A percentile compares a stretch with the other conserved stretches of the same genome.
These are phyloP conservation scores for Colletotrichum aenigma DNA, from an alignment of 2,329 filamentous ascomycete genomes.

Conservation along the genomic window DNA sequence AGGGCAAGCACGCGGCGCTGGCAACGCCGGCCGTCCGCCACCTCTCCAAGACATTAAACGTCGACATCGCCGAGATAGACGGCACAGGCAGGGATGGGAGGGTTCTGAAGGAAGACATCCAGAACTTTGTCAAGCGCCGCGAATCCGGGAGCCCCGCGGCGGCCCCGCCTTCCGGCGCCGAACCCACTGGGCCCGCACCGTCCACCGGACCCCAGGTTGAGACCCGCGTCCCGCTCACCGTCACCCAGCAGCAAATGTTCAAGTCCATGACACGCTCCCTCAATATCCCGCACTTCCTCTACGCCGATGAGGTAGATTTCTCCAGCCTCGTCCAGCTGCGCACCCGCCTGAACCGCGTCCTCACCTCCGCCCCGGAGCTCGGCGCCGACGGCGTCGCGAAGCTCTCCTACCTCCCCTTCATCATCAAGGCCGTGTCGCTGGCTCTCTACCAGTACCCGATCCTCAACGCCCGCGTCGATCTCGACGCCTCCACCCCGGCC, in stretches of 20 bases:
- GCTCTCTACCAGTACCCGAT: slow-evolving; percentile 82
- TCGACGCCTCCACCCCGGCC: slow-evolving; percentile 40
- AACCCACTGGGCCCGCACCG: slow-evolving; percentile 31
- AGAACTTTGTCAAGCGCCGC: slow-evolving; percentile 67
- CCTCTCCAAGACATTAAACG: slow-evolving; percentile 76
- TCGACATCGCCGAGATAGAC: slow-evolving; percentile 78
- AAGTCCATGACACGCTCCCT: slow-evolving; percentile 95
- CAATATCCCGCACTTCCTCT: slow-evolving; percentile 92
- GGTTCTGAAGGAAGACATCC: slow-evolving; percentile 91
- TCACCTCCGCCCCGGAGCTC: slow-evolving; percentile 53
- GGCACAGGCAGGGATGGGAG: slow-evolving; percentile 92
- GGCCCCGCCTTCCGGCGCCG: slow-evolving; percentile 26
- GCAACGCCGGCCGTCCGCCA: slow-evolving; percentile 94
- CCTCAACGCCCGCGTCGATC: slow-evolving; percentile 85
- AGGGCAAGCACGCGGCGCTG: slow-evolving; percentile 72
- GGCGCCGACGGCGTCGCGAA: slow-evolving; percentile 55
- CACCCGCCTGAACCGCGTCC: slow-evolving; percentile 72
- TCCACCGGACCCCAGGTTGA: slow-evolving; percentile 65
- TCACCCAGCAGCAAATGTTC: slow-evolving; percentile 92
- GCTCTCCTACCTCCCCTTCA: slow-evolving; percentile 90
- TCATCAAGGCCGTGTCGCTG: slow-evolving; percentile 93
- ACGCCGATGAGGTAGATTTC: slow-evolving; percentile 88
- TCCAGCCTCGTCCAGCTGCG: slow-evolving; percentile 76
- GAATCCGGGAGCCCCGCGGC: slow-evolving; percentile 30
- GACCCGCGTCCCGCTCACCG: slow-evolving; percentile 71